Conservation (phyloP, 78 protist species). For the Trichosphaerium sp. region DNA sequence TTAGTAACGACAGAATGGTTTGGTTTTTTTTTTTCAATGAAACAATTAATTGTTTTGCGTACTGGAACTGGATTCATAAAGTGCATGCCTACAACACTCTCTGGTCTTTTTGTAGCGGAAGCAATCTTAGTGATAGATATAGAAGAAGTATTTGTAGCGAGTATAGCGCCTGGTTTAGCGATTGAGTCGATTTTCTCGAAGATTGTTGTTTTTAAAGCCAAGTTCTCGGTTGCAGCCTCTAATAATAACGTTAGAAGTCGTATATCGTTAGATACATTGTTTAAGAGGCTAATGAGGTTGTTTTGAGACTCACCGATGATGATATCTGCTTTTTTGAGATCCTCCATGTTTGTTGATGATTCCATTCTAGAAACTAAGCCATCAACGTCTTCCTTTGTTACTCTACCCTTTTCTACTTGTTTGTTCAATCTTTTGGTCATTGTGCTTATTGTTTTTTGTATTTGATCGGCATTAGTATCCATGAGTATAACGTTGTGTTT, state of each 20-base stretch:
- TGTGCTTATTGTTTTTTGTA: slow-evolving; percentile 21
- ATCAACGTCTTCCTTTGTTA: slow-evolving; percentile 28
- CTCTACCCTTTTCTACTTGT: slow-evolving; percentile 46
- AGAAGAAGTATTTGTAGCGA: slow-evolving; percentile 73
- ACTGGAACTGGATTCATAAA: slow-evolving; percentile 10
- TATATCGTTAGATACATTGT: background rate
- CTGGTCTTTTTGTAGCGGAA: slow-evolving; percentile 29
- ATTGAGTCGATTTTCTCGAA: slow-evolving; percentile 30
- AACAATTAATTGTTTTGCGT: too few relatives aligned
- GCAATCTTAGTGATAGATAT: slow-evolving; percentile 75
- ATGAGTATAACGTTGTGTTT: slow-evolving; percentile 37
- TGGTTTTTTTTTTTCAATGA: background rate
- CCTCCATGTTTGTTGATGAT: slow-evolving; percentile 5
- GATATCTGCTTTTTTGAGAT: slow-evolving; percentile 23
- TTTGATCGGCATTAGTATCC: slow-evolving; percentile 12
- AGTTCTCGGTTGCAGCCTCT: slow-evolving; percentile 64
- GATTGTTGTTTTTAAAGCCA: slow-evolving; percentile 42
- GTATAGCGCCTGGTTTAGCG: slow-evolving; percentile 28
- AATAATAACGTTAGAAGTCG: background rate
- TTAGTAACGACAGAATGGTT: slow-evolving; percentile 10
- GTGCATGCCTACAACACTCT: slow-evolving; percentile 78
- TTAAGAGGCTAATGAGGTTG: background rate
- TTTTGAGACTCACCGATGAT: slow-evolving; percentile 29
- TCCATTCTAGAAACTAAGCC: slow-evolving; percentile 18
- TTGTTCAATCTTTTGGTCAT: slow-evolving; percentile 10